Conservation (phyloP, 495 filamentous ascomycete species). For the Bacidia rubella region DNA sequence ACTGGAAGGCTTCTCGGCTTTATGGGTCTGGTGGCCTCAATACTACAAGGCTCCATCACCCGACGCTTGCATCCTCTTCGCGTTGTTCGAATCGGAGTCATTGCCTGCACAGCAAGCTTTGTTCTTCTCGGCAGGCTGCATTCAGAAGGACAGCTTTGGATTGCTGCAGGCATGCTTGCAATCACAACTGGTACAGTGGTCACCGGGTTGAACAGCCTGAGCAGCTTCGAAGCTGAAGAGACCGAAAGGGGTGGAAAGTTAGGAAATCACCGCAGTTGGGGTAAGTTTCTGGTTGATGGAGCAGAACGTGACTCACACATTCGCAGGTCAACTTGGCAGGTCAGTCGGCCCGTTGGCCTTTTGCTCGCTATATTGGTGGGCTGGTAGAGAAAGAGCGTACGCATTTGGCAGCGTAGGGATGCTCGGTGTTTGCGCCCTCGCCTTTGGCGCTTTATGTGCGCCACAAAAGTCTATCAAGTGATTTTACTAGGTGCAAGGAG, state of each 20-base stretch:
- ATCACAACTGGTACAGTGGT: slow-evolving; percentile 89
- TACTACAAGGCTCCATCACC: slow-evolving; percentile 77
- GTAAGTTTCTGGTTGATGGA: slow-evolving; percentile 22
- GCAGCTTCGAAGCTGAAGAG: slow-evolving; percentile 73
- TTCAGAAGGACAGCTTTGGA: slow-evolving; percentile 56
- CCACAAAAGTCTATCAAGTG: slow-evolving; percentile 18
- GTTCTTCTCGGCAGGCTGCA: slow-evolving; percentile 58
- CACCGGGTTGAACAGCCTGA: slow-evolving; percentile 80
- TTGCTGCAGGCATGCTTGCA: slow-evolving; percentile 67
- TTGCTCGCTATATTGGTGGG: slow-evolving; percentile 99
- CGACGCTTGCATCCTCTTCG: slow-evolving; percentile 66
- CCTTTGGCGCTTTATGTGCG: slow-evolving; percentile 50
- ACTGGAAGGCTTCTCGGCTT: slow-evolving; percentile 85
- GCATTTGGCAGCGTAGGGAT: slow-evolving; percentile 67
- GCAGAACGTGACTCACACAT: not conserved
- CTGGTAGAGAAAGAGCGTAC: slow-evolving; percentile 77
- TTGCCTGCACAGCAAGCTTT: slow-evolving; percentile 66
- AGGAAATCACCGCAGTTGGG: slow-evolving; percentile 71
- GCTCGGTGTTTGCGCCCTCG: slow-evolving; percentile 53
- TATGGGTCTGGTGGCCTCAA: slow-evolving; percentile 80
- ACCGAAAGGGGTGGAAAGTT: slow-evolving; percentile 73
- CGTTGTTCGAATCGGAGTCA: slow-evolving; percentile 65
- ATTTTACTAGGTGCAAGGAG: not conserved
- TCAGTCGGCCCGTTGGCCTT: slow-evolving; percentile 80
- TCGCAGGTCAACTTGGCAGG: slow-evolving; percentile 65